phyloP scores from a whole-genome alignment of 441 rosid genomes.

The Populus hybrid region DNA sequence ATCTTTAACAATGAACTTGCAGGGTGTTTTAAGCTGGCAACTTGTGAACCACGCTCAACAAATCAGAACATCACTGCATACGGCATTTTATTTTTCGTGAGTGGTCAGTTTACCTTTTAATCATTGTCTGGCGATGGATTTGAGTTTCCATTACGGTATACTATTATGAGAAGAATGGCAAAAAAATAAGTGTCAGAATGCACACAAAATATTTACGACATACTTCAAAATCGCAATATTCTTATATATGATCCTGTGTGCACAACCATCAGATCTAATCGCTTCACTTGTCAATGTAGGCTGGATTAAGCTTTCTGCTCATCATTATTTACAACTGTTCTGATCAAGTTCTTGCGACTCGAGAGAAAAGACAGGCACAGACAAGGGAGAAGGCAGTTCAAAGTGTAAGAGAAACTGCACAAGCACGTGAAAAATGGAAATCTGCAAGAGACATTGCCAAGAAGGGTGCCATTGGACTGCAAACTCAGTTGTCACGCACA shows the following conservation, averaged over 20 bases:
- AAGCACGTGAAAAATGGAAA: slow-evolving; percentile 85
- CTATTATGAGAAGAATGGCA: not conserved
- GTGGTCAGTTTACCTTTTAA: slow-evolving; percentile 32
- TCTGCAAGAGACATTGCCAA: slow-evolving; percentile 83
- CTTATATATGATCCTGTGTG: not conserved
- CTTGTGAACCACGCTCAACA: slow-evolving; percentile 66
- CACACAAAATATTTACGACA: not conserved
- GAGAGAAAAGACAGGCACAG: slow-evolving; percentile 78
- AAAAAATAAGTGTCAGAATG: not conserved
- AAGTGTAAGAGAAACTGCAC: slow-evolving; percentile 72
- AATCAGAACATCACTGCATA: slow-evolving; percentile 91
- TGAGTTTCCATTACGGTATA: slow-evolving; percentile 7
- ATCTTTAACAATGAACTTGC: slow-evolving; percentile 34
- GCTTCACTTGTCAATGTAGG: slow-evolving; percentile 46
- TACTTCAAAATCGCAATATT: not conserved
- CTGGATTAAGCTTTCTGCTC: slow-evolving; percentile 63
- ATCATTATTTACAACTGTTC: slow-evolving; percentile 91
- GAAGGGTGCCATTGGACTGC: slow-evolving; percentile 67
- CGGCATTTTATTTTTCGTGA: slow-evolving; percentile 84
- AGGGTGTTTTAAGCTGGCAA: slow-evolving; percentile 78
- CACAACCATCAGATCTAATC: slow-evolving; percentile 8
- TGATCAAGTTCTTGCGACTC: slow-evolving; percentile 87
- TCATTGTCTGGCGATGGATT: not conserved
- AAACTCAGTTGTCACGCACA: slow-evolving; percentile 69
- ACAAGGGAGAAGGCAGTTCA: slow-evolving; percentile 84